Evolutionary conservation across 805 yeast genomes (phyloP), one percentile per base, ranked within the genome.

Genomic region (Candida glaebosa): DNA sequence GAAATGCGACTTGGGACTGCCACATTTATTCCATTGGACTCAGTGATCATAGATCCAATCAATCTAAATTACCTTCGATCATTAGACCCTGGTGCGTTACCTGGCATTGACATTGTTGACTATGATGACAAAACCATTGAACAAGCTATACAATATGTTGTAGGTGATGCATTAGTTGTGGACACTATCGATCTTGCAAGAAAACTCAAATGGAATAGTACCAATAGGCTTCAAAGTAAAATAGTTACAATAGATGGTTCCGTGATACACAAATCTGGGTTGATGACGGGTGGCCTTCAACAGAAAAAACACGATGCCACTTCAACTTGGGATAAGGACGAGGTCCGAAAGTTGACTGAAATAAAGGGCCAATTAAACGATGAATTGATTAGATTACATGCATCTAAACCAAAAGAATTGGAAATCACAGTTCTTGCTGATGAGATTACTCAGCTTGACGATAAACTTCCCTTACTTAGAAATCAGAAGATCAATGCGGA

Each of bases 201-300:
- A 54, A 65, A 71, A 1, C 63, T 91, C 43, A 81, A 87, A 55
- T 87, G 96, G 91, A 70, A 71, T 15, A 63, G 66, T 28, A 67
- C 72, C 5, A 42, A 46, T 15, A 62, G 79, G 20, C 31, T 67
- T 5, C 73, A 74, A 37, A 79, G 78, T 31, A 88, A 86, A 58
- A 60, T 85, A 37, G 95, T 90, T 2, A 78, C 96, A 0, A 53
- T 87, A 10, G 88, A 87, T 38, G 99, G 99, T 2, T 78, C 91
- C 0, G 69, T 89, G 22, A 85, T 93, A 36, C 88, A 87, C 56
- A 81, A 79, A 53, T 82, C 91, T 3, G 96, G 96, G 5, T 70
- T 89, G 28, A 87, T 93, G 95, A 84, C 97, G 6, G 97, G 97
- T 58, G 97, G 97, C 49, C 65, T 71, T 20, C 71, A 79, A 4